Base-by-base conservation (phyloP, 331 rosid species). In the Cucumis variabilis region DNA sequence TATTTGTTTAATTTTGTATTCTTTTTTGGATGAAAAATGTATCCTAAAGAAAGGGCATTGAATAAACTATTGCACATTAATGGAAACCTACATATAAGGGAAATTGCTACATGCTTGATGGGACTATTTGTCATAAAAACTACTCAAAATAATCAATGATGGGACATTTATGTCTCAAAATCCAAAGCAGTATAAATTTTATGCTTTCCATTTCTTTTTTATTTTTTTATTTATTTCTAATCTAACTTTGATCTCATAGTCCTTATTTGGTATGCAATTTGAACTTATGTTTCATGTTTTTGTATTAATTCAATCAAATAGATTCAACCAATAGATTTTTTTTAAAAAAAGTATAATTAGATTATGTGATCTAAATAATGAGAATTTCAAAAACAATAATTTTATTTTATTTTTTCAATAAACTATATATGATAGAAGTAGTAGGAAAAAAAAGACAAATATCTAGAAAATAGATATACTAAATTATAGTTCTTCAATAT, bases 41-140 rank as follows among this genome's bases (percentile, higher is more conserved):
- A 46, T 44, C 82, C 62, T 44, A 76, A 76, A 23, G 55, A 76
- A 77, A 77, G 65, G 37, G 82, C 82, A 76, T 77, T 75, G 82
- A 75, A 75, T 37, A 75, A 75, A 44, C 60, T 75, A 46, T 23
- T 50, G 19, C n/a, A 30, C 77, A 72, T 72, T 17, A 72, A 33
- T 13, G 24, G 83, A 77, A 50, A 78, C 67, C 67, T 30, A 2
- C n/a, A 51, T n/a, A 50, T 0, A 78, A 25, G 83, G 83, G 66
- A 50, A 50, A 9, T 78, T 7, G 83, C 13, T n/a, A 25, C 37
- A 78, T 48, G 66, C 65, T 51, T 78, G 66, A 44, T 78, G 83
- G 41, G 24, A 78, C 44, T 50, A 78, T 21, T 33, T 50, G 41
- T n/a, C 66, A 76, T 44, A 76, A 76, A 76, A 76, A 76, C 27